These are phyloP conservation scores for Jatropha multifida DNA, from an alignment of 441 rosid genomes.

Conservation along the genomic window DNA sequence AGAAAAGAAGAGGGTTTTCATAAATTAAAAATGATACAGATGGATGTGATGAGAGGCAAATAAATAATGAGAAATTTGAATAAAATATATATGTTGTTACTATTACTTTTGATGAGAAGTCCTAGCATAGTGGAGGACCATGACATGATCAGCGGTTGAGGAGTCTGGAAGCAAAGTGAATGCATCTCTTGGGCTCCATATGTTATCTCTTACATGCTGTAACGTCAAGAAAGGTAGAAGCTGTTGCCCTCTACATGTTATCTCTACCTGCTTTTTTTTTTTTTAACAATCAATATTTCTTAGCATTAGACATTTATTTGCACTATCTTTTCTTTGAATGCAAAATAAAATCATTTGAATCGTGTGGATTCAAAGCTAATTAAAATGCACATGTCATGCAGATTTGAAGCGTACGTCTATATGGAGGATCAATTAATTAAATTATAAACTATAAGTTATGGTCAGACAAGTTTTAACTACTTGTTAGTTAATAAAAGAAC, in stretches of 20 bases:
- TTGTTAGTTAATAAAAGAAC: not conserved
- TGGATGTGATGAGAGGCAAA: not conserved
- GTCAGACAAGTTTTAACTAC: not conserved
- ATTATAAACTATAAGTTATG: not conserved
- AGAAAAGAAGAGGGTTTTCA: conserved; percentile 12
- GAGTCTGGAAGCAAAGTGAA: conserved; percentile 64
- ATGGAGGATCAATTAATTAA: no score
- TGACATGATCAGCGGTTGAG: conserved; percentile 66
- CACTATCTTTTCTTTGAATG: not conserved
- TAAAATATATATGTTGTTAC: no score
- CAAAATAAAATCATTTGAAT: not conserved
- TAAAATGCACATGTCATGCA: not conserved
- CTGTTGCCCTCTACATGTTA: conserved; percentile 87
- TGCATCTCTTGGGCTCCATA: conserved; percentile 69
- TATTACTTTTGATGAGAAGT: conserved; percentile 28
- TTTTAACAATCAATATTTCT: not conserved
- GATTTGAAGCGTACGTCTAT: not conserved
- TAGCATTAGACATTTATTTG: not conserved
- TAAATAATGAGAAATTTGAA: conserved; percentile 2
- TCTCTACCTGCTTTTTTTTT: conserved; percentile 64
- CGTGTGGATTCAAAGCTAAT: conserved; percentile 2
- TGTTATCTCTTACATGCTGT: conserved; percentile 86
- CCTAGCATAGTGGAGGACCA: conserved; percentile 84
- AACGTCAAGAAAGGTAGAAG: conserved; percentile 72
- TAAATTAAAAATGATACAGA: conserved; percentile 34